phyloP scores from a whole-genome alignment of 1,284 basidiomycete species.

The Psilocybe mexicana region DNA sequence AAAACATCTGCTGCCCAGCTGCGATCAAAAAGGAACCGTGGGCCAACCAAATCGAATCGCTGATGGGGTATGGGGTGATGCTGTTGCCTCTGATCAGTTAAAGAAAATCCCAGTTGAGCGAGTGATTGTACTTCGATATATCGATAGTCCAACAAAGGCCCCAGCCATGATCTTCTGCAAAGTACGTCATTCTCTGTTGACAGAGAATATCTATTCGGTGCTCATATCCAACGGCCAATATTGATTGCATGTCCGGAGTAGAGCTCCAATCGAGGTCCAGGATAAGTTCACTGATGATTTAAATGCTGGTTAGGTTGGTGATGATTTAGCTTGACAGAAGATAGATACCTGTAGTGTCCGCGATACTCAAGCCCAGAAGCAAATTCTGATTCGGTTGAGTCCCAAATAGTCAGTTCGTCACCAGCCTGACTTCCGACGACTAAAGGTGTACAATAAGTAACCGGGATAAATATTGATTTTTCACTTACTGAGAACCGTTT shows the following conservation, averaged over 20 bases:
- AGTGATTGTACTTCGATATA: slow-evolving; percentile 54
- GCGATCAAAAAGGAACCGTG: slow-evolving; percentile 77
- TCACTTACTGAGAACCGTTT: slow-evolving; percentile 66
- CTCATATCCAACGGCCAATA: slow-evolving; percentile 83
- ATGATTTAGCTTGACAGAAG: not conserved
- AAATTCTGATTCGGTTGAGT: slow-evolving; percentile 93
- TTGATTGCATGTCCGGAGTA: slow-evolving; percentile 86
- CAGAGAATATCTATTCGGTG: slow-evolving; percentile 81
- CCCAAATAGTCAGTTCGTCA: slow-evolving; percentile 90
- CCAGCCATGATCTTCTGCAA: slow-evolving; percentile 82
- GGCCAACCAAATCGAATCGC: slow-evolving; percentile 86
- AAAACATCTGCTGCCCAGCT: slow-evolving; percentile 76
- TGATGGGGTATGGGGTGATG: slow-evolving; percentile 75
- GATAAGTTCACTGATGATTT: slow-evolving; percentile 54
- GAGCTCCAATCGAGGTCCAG: slow-evolving; percentile 89
- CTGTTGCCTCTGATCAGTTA: slow-evolving; percentile 36
- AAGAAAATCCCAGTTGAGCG: not conserved
- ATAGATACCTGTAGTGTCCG: slow-evolving; percentile 55
- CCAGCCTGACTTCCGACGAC: slow-evolving; percentile 57
- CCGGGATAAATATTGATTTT: not conserved
- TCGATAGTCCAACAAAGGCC: slow-evolving; percentile 73
- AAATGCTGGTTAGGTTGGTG: not conserved
- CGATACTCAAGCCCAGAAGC: slow-evolving; percentile 83
- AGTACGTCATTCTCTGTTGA: slow-evolving; percentile 88
- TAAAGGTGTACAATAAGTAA: slow-evolving; percentile 25